Evolutionary conservation across 768 basidiomycete genomes (phyloP).

Genomic region (Tylopilus sp.): DNA sequence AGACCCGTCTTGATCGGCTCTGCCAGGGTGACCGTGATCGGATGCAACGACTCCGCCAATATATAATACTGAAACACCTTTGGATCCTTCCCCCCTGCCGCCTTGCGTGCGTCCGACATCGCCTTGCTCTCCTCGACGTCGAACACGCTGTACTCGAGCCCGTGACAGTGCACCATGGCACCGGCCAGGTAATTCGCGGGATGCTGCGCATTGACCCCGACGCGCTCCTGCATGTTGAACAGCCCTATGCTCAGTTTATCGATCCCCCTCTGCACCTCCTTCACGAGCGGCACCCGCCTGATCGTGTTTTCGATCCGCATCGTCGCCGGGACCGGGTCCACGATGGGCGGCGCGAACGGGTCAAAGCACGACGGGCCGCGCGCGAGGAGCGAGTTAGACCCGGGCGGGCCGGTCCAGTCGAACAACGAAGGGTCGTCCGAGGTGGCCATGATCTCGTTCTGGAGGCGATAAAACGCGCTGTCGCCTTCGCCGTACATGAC

Average conservation of each 20-base stretch:
- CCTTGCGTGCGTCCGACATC: slow-evolving; percentile 7
- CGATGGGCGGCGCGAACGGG: slow-evolving; percentile 14
- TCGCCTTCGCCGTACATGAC: slow-evolving; percentile 30
- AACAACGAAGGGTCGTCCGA: slow-evolving; percentile 24
- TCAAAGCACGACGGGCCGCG: slow-evolving; percentile 21
- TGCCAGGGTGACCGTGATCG: slow-evolving; percentile 19
- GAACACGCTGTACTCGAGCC: slow-evolving; percentile 15
- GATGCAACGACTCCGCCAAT: slow-evolving; percentile 14
- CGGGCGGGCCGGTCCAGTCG: slow-evolving; percentile 21
- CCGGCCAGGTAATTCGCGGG: slow-evolving; percentile 20
- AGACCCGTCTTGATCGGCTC: slow-evolving; percentile 20
- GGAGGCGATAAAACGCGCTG: slow-evolving; percentile 26
- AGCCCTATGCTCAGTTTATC: slow-evolving; percentile 12
- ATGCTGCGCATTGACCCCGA: slow-evolving; percentile 18
- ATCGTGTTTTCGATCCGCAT: slow-evolving; percentile 1
- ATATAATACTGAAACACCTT: slow-evolving; percentile 16
- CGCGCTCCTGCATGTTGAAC: slow-evolving; percentile 19
- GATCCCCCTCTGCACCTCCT: slow-evolving; percentile 11
- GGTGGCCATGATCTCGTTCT: slow-evolving; percentile 24
- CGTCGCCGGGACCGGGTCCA: slow-evolving; percentile 18
- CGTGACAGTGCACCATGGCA: slow-evolving; percentile 20
- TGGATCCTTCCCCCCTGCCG: background rate
- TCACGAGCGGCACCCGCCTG: slow-evolving; percentile 6
- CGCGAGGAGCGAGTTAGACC: slow-evolving; percentile 18
- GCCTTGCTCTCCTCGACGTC: slow-evolving; percentile 15